These are phyloP conservation scores for Psilocybe azurescens DNA, from an alignment of 768 basidiomycete species.

Conservation along the genomic window DNA sequence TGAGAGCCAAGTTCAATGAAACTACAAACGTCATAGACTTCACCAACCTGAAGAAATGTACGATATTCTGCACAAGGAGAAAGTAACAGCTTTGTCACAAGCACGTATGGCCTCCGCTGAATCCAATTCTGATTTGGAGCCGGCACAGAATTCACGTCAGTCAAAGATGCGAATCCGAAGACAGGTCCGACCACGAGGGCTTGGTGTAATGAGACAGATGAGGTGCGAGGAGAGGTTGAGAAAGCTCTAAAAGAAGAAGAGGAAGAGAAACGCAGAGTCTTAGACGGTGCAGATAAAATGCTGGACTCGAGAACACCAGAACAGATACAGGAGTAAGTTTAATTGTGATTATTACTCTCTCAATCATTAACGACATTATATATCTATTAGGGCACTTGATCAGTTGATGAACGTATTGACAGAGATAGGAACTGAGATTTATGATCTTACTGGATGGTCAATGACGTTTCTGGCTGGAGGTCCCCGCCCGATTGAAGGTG, in stretches of 20 bases:
- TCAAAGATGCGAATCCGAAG: background rate
- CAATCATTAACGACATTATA: background rate
- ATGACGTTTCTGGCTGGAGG: background rate
- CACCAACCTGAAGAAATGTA: background rate
- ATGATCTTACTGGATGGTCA: background rate
- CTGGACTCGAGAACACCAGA: background rate
- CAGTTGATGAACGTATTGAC: background rate
- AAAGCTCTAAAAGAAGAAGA: background rate
- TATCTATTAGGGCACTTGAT: background rate
- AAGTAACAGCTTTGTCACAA: background rate
- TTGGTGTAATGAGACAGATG: background rate
- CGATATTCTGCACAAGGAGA: background rate
- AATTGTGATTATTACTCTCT: background rate
- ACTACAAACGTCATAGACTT: background rate
- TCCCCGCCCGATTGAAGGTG: background rate
- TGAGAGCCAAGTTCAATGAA: background rate
- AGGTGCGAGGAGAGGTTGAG: background rate
- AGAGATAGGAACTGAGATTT: background rate
- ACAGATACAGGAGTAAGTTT: constrained; percentile 1
- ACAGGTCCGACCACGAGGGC: background rate
- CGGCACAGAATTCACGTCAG: background rate
- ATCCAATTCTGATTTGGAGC: background rate
- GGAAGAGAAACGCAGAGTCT: background rate
- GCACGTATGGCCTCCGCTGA: too few relatives aligned
- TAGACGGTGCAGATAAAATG: too few relatives aligned